Evolutionary conservation across 768 basidiomycete species (phyloP), one percentile per base, ranked within the genome.

Genomic region (Kwoniella bestiolae): DNA sequence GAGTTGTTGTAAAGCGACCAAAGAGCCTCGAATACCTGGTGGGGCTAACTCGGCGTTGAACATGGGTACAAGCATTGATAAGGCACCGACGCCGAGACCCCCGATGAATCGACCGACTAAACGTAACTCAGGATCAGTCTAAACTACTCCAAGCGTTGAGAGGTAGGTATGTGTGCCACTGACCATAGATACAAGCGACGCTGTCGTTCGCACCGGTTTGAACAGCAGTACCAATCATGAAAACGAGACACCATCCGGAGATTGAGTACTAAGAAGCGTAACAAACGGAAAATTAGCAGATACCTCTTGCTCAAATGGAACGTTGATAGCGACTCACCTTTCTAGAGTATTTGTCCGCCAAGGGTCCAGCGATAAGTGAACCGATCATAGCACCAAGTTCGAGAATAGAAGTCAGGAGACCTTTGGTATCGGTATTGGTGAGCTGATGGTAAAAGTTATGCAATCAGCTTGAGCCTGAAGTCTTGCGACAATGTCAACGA

Each of bases 31-130:
- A 16, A 92, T 89, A 81, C 91, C 91, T 3, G 90, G 89, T 28
- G 91, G 90, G n/a, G 71, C 73, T 31, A 78, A 68, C 60, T 72
- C 73, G 68, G 79, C 76, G 53, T 91, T 91, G 84, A 90, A 91
- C 38, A 91, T 83, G 1, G 91, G 91, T 11, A 92, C 90, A n/a
- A 86, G 85, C 89, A 91, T 91, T 71, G 88, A 89, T 23, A 91
- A 82, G 2, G 90, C 89, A 11, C 91, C 91, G 18, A 92, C 89
- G 53, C 90, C 91, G 49, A 91, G 81, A 84, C 91, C 91, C 56
- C 89, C 90, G 57, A 91, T 81, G 70, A 90, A 91, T 28, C 90
- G 87, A 57, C 90, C 84, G 80, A 65, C 73, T 75, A 41, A 7
- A 23, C 28, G 11, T 41, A 53, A 28, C 29, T 5, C 21, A 12